phyloP scores from a whole-genome alignment of 2,329 filamentous ascomycete genomes.

The Monilinia laxa region DNA sequence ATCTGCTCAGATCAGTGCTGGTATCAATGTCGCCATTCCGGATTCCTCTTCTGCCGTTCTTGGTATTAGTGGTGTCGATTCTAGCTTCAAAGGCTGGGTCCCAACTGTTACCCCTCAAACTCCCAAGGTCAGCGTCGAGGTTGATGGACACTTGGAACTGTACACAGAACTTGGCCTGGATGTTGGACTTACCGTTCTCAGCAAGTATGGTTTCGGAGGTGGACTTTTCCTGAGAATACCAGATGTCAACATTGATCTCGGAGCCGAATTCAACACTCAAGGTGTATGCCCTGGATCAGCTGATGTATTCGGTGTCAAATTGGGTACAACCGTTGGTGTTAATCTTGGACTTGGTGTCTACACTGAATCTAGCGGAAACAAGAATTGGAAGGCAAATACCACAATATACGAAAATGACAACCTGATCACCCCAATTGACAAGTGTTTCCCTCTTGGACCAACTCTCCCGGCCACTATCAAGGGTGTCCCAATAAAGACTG shows the following conservation, averaged over 20 bases:
- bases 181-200: conserved; percentile 18
- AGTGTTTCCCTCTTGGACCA: conserved; percentile 22
- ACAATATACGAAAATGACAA: conserved; percentile 3
- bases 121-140: conserved; percentile 18
- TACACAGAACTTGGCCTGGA: conserved; percentile 18
- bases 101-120: conserved; percentile 18
- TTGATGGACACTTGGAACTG: conserved; percentile 19
- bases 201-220: conserved; percentile 19
- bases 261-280: conserved; percentile 22
- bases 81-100: conserved; percentile 18
- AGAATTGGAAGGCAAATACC: conserved; percentile 12
- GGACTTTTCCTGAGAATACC: conserved; percentile 19
- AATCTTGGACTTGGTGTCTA: conserved; percentile 20
- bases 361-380: conserved; percentile 14
- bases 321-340: conserved; percentile 16
- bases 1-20: conserved; percentile 5
- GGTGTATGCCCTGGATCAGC: conserved; percentile 18
- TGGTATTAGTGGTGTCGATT: conserved; percentile 12
- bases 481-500: conserved; percentile 17
- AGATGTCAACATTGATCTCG: conserved; percentile 15
- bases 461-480: background rate
- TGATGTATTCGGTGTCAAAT: conserved; percentile 21
- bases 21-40: conserved; percentile 12
- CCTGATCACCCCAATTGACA: conserved; percentile 18
- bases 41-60: conserved; percentile 22